These are phyloP conservation scores for Wallacemonas rigidus DNA, from an alignment of 208 protist genomes.

Conservation along the genomic window DNA sequence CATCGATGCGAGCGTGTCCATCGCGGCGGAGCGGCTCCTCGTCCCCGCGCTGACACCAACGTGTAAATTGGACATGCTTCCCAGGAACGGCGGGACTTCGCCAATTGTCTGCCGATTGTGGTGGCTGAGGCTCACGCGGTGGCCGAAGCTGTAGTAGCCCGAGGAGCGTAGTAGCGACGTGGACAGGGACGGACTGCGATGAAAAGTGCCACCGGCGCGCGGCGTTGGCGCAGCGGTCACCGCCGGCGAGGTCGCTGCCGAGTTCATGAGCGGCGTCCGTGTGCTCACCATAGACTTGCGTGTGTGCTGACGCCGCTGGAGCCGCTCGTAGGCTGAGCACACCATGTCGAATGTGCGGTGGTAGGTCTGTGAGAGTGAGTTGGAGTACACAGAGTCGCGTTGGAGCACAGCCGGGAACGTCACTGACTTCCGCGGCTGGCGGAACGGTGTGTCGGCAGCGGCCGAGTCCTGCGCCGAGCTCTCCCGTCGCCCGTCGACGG, in stretches of 20 bases:
- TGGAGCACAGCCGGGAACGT: neutral
- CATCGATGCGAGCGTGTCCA: neutral
- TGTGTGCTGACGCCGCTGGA: conserved; percentile 6
- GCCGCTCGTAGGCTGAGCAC: conserved; percentile 33
- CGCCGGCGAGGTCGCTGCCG: neutral
- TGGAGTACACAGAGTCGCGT: neutral
- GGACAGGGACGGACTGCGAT: conserved; percentile 31
- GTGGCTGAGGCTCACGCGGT: conserved; percentile 41
- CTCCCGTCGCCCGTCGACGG: neutral
- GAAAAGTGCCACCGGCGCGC: neutral
- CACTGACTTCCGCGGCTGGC: neutral
- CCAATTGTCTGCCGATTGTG: conserved; percentile 54
- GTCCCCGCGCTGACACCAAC: neutral
- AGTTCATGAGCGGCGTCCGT: neutral
- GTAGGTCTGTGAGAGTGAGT: conserved; percentile 18
- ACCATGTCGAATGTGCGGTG: conserved; percentile 38
- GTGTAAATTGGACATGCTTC: conserved; percentile 28
- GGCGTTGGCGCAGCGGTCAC: neutral
- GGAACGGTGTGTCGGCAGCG: neutral
- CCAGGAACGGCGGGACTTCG: conserved; percentile 35
- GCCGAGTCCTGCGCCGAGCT: neutral
- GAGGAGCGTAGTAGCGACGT: conserved; percentile 40
- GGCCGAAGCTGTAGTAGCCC: conserved; percentile 79
- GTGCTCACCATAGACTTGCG: conserved; percentile 2
- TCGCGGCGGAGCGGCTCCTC: neutral